Conservation (phyloP, 1,284 basidiomycete genomes). For the Malassezia globosa region DNA sequence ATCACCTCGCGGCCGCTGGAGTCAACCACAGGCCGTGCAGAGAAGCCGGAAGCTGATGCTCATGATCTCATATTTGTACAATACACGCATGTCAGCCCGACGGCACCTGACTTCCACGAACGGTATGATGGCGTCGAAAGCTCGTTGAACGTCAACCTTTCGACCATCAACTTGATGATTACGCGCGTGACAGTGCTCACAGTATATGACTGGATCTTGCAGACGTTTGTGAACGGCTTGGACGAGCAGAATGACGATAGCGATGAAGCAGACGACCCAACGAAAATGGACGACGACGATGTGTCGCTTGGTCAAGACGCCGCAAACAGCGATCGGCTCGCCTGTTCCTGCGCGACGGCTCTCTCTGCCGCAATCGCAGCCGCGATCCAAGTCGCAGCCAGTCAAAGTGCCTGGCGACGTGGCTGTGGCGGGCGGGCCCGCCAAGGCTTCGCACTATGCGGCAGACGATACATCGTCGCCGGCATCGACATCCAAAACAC, state of each 20-base stretch:
- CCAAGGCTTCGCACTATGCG: background rate
- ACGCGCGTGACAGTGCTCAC: conserved; percentile 83
- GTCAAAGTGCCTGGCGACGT: too few relatives aligned
- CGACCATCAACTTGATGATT: conserved; percentile 80
- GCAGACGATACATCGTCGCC: conserved; percentile 40
- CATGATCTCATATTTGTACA: conserved; percentile 68
- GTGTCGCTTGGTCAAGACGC: background rate
- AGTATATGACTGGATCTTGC: conserved; percentile 96
- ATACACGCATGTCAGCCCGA: conserved; percentile 69
- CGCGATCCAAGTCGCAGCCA: too few relatives aligned
- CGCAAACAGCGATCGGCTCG: too few relatives aligned
- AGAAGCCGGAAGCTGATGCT: conserved; percentile 9
- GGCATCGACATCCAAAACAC: conserved; percentile 54
- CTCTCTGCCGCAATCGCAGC: too few relatives aligned
- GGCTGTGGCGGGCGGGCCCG: background rate
- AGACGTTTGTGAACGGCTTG: conserved; percentile 43
- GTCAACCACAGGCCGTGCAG: background rate
- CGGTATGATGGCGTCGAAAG: conserved; percentile 79
- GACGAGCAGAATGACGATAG: conserved; percentile 16
- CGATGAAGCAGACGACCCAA: too few relatives aligned
- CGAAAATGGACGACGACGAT: conserved; percentile 1
- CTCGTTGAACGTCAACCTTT: conserved; percentile 74
- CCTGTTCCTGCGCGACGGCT: too few relatives aligned
- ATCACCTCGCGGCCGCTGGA: conserved; percentile 56
- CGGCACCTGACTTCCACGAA: conserved; percentile 67